These are phyloP conservation scores for Pichia sp. DNA, from an alignment of 1,139 yeast genomes.

Conservation along the genomic window DNA sequence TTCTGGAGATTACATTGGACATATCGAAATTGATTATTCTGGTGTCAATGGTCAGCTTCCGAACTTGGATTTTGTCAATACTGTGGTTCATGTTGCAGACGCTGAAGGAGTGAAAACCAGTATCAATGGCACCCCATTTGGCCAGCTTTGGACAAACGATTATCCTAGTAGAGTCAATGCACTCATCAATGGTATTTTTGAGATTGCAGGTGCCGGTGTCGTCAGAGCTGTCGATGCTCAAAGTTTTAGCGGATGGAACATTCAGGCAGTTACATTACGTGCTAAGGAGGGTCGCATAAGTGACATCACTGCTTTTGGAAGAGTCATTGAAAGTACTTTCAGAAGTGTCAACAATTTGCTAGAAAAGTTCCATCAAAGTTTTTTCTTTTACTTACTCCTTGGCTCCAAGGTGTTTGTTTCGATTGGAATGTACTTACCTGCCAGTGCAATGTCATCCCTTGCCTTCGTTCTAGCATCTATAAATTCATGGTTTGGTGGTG, in stretches of 20 bases:
- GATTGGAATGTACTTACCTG: slow-evolving; percentile 88
- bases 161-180: slow-evolving; percentile 54
- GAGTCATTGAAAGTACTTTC: slow-evolving; percentile 80
- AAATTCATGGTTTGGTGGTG: slow-evolving; percentile 45
- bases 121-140: slow-evolving; percentile 51
- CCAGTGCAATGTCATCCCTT: slow-evolving; percentile 68
- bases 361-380: slow-evolving; percentile 96
- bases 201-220: slow-evolving; percentile 67
- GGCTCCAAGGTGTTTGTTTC: slow-evolving; percentile 80
- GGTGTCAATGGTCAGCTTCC: slow-evolving; percentile 96
- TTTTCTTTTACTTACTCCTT: slow-evolving; percentile 81
- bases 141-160: slow-evolving; percentile 38
- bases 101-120: slow-evolving; percentile 71
- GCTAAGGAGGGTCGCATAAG: slow-evolving; percentile 52
- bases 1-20: slow-evolving; percentile 59
- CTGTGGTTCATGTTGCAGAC: slow-evolving; percentile 62
- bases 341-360: slow-evolving; percentile 86
- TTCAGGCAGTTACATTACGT: slow-evolving; percentile 77
- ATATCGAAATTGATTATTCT: slow-evolving; percentile 69
- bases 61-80: slow-evolving; percentile 79
- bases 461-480: slow-evolving; percentile 68
- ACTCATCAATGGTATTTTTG: slow-evolving; percentile 55
- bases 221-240: slow-evolving; percentile 60
- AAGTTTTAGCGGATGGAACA: slow-evolving; percentile 94
- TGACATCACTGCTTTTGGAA: slow-evolving; percentile 88